Base-by-base conservation (phyloP, 2,329 filamentous ascomycete species). In the Zymoseptoria tritici region DNA sequence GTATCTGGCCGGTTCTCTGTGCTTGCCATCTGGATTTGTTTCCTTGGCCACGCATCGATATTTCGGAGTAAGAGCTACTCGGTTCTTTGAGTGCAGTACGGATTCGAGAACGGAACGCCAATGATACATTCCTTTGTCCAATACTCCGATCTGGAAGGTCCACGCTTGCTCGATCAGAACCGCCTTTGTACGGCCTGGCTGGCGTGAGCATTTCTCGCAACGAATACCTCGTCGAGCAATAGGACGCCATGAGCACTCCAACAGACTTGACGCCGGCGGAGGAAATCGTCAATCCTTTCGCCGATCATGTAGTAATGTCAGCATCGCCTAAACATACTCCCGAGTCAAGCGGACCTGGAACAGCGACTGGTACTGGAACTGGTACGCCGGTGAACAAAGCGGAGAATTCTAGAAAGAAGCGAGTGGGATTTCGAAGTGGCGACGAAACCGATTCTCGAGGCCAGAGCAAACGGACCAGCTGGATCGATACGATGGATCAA, bases 351-450 rank as follows among this genome's bases (percentile, higher is more conserved):
- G 63, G 60, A 49, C 61, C 57, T 42, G 57, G 59, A 36, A 66
- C 63, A 19, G 62, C 61, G 31, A 57, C 59, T 22, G 65, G 66
- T 13, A 57, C 56, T 19, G 55, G 42, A 22, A 58, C 55, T 21
- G 56, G 42, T 26, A 64, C 62, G 16, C 64, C 64, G 9, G 54
- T 57, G 36, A 58, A 60, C 20, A 52, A 49, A 24, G 60, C 11
- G 26, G 60, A 59, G 42, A 64, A 57, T 36, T 56, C 62, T 24
- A 64, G 62, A 26, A 68, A 67, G 62, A 67, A 68, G 57, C 60
- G 59, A 54, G 65, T 68, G 6, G 65, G 67, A n/a, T 68, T 68
- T 51, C 63, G 54, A 9, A 61, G 60, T 20, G 63, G 61, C 21
- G 61, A 58, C 9, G 63, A 66, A 29, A 52, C 61, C 24, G 56